Conservation (phyloP, 768 basidiomycete species). For the Clitopilus hobsonii region DNA sequence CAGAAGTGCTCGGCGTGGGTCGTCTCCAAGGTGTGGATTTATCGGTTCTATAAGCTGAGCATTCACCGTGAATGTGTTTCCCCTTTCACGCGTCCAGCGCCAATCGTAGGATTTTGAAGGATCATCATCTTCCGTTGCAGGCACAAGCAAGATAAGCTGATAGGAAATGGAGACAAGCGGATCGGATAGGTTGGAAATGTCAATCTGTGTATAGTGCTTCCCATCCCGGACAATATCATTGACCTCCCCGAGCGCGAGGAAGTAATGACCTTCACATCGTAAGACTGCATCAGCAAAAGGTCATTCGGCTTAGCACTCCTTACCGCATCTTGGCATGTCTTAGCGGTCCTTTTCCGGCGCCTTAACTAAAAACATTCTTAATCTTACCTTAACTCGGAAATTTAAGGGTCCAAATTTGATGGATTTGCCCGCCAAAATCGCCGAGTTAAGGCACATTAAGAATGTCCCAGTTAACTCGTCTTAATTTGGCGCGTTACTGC, state of each 20-base stretch:
- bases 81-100: conserved; percentile 9
- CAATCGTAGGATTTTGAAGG: conserved; percentile 12
- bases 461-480: too few species aligned
- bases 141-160: conserved; percentile 12
- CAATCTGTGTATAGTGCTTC: conserved; percentile 1
- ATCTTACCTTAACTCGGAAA: too few species aligned
- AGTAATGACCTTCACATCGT: conserved; percentile 11
- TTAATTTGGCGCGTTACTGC: too few species aligned
- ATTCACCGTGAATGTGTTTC: conserved; percentile 11
- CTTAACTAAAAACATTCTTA: too few species aligned
- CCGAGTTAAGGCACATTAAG: too few species aligned
- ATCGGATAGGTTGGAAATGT: conserved; percentile 10
- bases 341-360: too few species aligned
- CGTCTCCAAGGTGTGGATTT: conserved; percentile 6
- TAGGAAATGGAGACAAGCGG: conserved; percentile 12
- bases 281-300: too few species aligned
- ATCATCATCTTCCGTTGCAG: conserved; percentile 14
- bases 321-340: too few species aligned
- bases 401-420: too few species aligned
- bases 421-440: too few species aligned
- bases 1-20: conserved; percentile 1
- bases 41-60: conserved; percentile 13
- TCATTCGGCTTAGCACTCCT: too few species aligned
- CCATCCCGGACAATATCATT: conserved; percentile 6
- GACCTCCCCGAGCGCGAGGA: conserved; percentile 13